Evolutionary conservation across 225 moss, liverwort and hornwort genomes (phyloP).

Genomic region (Anthoceros angustus): DNA sequence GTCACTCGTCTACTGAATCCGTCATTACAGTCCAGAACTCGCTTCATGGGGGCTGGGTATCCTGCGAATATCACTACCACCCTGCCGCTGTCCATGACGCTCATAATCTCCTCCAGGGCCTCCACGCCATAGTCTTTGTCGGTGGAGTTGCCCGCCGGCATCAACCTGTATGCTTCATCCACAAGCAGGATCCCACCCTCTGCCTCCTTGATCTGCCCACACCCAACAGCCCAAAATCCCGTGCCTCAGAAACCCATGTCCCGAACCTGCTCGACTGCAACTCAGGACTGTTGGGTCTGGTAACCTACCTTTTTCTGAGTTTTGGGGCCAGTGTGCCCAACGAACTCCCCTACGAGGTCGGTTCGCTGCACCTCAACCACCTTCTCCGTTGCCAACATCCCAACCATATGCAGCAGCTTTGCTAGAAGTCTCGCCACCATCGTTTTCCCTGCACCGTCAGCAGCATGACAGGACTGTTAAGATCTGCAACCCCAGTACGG

Average conservation of each 20-base stretch:
- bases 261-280: not conserved
- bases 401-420: constrained; percentile 26
- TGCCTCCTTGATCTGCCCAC: constrained; percentile 18
- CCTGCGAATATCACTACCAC: constrained; percentile 21
- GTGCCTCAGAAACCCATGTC: not conserved
- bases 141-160: constrained; percentile 10
- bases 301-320: constrained; percentile 17
- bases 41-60: constrained; percentile 17
- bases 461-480: not conserved
- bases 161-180: constrained; percentile 21
- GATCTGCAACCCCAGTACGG: not conserved
- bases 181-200: constrained; percentile 20
- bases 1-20: constrained; percentile 19
- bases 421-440: constrained; percentile 29
- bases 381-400: constrained; percentile 26
- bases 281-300: too few relatives aligned
- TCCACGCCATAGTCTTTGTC: constrained; percentile 18
- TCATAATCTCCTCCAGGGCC: constrained; percentile 21
- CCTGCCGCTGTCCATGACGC: constrained; percentile 16
- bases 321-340: constrained; percentile 29
- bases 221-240: not conserved
- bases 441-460: constrained; percentile 20
- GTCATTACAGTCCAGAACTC: constrained; percentile 15
- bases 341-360: constrained; percentile 33
- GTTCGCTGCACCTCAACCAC: constrained; percentile 34